Percentiles rank a stretch among this genome's conserved stretches.
Evolutionary conservation across 169 alveolate genomes (phyloP).

Genomic region (Miamiensis avidus): DNA sequence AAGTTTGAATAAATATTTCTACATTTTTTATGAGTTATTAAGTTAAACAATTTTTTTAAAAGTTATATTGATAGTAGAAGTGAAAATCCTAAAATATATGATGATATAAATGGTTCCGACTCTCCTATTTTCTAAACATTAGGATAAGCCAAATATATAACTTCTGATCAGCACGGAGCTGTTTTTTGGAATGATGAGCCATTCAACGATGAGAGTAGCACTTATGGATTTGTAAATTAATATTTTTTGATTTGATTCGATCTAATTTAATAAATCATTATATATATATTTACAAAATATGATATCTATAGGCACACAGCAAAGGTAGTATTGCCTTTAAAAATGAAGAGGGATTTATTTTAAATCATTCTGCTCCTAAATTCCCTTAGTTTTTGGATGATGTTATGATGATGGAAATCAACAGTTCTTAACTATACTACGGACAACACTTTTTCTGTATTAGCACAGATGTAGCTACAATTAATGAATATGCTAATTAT

Average conservation of each 20-base stretch:
- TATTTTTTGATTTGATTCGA: neutral
- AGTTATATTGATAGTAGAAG: too few species aligned
- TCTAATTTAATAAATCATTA: too few species aligned
- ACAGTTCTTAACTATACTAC: neutral
- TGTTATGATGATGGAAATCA: neutral
- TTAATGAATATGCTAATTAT: neutral
- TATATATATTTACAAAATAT: too few species aligned
- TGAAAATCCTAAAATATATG: too few species aligned
- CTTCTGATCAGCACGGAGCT: neutral
- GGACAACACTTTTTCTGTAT: neutral
- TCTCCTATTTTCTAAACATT: neutral
- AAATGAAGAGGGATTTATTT: neutral
- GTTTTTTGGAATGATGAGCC: neutral
- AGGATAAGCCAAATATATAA: neutral
- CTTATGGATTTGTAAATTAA: neutral
- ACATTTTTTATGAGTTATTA: too few species aligned
- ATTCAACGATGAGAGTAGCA: neutral
- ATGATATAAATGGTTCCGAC: too few species aligned
- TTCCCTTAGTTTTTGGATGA: neutral
- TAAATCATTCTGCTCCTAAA: neutral
- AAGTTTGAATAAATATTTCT: too few species aligned
- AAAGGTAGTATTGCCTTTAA: neutral
- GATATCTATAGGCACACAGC: neutral
- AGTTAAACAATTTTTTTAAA: too few species aligned
- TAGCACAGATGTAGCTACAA: neutral